Evolutionary conservation across 208 protist species (phyloP).

Genomic region (Tritrichomonas foetus): DNA sequence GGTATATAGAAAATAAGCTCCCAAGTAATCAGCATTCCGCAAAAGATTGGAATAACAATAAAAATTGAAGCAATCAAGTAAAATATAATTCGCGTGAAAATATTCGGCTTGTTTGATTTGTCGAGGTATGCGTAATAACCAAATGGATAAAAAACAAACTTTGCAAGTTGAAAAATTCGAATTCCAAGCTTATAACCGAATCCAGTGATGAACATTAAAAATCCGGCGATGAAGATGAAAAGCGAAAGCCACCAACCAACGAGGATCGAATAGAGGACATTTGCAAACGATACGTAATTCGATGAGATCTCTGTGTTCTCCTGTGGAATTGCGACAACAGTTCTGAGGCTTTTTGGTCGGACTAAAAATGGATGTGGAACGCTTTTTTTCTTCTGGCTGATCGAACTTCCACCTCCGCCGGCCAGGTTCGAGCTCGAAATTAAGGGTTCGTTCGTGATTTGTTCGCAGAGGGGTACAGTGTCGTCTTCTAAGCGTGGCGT

Average conservation of each 20-base stretch:
- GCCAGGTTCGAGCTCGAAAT: too few relatives aligned
- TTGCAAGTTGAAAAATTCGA: background rate
- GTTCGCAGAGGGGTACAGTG: too few relatives aligned
- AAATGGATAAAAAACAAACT: constrained; percentile 3
- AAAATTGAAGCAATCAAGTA: constrained; percentile 14
- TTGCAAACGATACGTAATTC: background rate
- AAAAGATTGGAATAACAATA: background rate
- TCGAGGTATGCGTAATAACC: background rate
- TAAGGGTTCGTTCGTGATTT: too few relatives aligned
- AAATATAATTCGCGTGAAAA: background rate
- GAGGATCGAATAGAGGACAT: background rate
- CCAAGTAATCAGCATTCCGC: background rate
- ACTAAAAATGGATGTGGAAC: too few relatives aligned
- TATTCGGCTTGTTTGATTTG: background rate
- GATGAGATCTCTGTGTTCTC: background rate
- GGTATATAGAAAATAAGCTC: constrained; percentile 30
- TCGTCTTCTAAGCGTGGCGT: too few relatives aligned
- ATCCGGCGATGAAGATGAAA: background rate
- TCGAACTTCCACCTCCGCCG: too few relatives aligned
- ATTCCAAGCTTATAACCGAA: background rate
- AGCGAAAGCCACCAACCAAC: background rate
- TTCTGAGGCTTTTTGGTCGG: too few relatives aligned
- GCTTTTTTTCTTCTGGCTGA: too few relatives aligned
- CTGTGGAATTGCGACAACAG: too few relatives aligned
- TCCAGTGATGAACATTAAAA: background rate